Base-by-base conservation (phyloP, 805 yeast genomes). In the Candida easanensis region DNA sequence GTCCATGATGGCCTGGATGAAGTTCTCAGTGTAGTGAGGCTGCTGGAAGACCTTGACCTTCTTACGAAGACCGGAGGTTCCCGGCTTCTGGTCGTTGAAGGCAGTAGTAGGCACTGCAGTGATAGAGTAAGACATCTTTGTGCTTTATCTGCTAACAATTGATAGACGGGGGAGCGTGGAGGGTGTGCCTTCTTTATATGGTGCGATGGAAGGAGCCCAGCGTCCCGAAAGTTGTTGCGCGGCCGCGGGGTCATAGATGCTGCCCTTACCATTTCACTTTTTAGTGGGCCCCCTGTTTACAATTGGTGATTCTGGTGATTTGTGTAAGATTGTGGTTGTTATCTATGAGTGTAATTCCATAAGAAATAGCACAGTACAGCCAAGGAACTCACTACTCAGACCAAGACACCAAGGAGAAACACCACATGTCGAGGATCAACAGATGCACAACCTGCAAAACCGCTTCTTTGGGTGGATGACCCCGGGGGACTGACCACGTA, bases 11-110 rank as follows among this genome's bases (percentile, higher is more conserved):
- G 97, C 78, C 66, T 91, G 99, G 53, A 93, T 77, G 69, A 91
- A 91, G 71, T 93, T 91, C 65, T 91, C 98, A 1, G 96, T 84
- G 69, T 91, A 91, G 63, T 88, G 70, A 56, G 80, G 81, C 34
- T 66, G 56, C 67, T 88, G 79, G 70, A 91, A 91, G 20, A 88
- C 90, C 19, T 73, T 74, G 34, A 91, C 96, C 69, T 84, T 89
- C 74, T 91, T 91, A 60, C 99, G 79, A 38, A 91, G 79, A 19
- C 99, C 99, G 7, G 98, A 91, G 18, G 99, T 91, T 28, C 99
- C 99, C 11, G 99, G 98, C 64, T 90, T 93, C 65, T 91, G 99
- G 68, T 90, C 99, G 33, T 67, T 73, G 65, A 79, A 91, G 1
- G 96, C 82, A 11, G 75, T 79, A 18, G 98, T 90, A 30, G 75